These are phyloP conservation scores for Sphaerostilbella broomeana DNA, from an alignment of 2,329 filamentous ascomycete genomes.

Conservation along the genomic window DNA sequence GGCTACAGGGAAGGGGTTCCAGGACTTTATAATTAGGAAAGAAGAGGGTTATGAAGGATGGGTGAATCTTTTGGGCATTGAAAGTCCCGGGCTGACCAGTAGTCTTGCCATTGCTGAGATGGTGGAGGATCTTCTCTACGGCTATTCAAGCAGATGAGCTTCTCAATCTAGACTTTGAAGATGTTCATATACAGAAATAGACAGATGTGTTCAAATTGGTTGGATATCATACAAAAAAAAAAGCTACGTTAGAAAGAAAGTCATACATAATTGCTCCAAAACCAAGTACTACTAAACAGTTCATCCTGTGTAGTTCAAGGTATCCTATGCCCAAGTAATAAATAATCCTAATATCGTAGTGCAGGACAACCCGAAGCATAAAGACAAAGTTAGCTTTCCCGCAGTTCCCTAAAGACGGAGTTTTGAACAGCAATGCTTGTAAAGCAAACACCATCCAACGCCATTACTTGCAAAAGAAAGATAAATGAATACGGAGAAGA, in stretches of 20 bases:
- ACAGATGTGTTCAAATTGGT: constrained; percentile 2
- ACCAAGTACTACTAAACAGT: too few relatives aligned
- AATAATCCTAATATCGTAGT: neutral
- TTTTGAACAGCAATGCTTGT: constrained; percentile 1
- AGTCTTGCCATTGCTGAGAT: constrained; percentile 76
- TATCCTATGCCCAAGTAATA: constrained; percentile 11
- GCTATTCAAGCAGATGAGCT: constrained; percentile 12
- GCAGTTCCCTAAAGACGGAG: too few relatives aligned
- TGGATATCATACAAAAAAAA: constrained; percentile 10
- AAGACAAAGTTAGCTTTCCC: too few relatives aligned
- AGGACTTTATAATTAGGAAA: constrained; percentile 74
- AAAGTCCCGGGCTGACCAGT: constrained; percentile 87
- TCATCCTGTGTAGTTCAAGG: too few relatives aligned
- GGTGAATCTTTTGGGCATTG: constrained; percentile 86
- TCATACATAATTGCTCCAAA: too few relatives aligned
- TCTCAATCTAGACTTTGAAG: too few relatives aligned
- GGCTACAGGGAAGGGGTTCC: constrained; percentile 60
- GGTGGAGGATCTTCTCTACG: constrained; percentile 52
- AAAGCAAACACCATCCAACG: constrained; percentile 6
- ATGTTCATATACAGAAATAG: constrained; percentile 2
- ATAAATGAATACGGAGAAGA: too few relatives aligned
- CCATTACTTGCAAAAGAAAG: constrained; percentile 3
- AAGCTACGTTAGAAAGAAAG: too few relatives aligned
- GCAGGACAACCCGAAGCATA: too few relatives aligned
- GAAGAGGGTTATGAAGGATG: constrained; percentile 77